A percentile compares a stretch with the other conserved stretches of the same genome.
These are phyloP conservation scores for Populus nigra DNA, from an alignment of 345 rosid genomes.

Conservation along the genomic window DNA sequence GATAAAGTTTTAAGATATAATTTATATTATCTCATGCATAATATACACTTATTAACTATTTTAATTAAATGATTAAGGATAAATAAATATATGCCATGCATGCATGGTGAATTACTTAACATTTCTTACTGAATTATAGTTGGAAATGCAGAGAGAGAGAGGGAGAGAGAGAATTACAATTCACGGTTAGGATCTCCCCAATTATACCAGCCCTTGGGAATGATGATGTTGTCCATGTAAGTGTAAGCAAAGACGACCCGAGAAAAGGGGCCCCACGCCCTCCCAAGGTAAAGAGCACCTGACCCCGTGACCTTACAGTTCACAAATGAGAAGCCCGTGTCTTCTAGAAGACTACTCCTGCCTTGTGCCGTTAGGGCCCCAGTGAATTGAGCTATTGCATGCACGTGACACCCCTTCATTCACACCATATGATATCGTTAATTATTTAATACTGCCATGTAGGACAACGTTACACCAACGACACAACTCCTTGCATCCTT, in stretches of 20 bases:
- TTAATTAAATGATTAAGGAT: too few species aligned
- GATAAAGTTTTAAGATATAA: too few species aligned
- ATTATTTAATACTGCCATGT: too few species aligned
- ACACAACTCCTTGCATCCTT: too few species aligned
- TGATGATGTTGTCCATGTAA: conserved; percentile 86
- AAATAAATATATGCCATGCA: too few species aligned
- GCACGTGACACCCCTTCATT: conserved; percentile 75
- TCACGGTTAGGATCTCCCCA: conserved; percentile 97
- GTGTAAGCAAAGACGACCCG: conserved; percentile 96
- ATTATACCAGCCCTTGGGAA: conserved; percentile 92
- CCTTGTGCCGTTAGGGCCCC: conserved; percentile 88
- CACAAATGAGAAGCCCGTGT: conserved; percentile 96
- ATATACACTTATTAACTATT: too few species aligned
- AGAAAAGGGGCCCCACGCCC: conserved; percentile 99
- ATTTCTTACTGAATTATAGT: too few species aligned
- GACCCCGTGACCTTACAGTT: conserved; percentile 96
- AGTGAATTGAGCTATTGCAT: conserved; percentile 60
- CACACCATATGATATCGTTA: not conserved
- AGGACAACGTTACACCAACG: too few species aligned
- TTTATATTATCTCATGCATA: too few species aligned
- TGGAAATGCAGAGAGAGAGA: not conserved
- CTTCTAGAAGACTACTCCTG: conserved; percentile 71
- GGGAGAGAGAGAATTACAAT: conserved; percentile 44
- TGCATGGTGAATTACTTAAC: too few species aligned
- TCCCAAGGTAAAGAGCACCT: conserved; percentile 83